Conservation (phyloP, 2,329 filamentous ascomycete species). For the Cytospora chrysosperma region DNA sequence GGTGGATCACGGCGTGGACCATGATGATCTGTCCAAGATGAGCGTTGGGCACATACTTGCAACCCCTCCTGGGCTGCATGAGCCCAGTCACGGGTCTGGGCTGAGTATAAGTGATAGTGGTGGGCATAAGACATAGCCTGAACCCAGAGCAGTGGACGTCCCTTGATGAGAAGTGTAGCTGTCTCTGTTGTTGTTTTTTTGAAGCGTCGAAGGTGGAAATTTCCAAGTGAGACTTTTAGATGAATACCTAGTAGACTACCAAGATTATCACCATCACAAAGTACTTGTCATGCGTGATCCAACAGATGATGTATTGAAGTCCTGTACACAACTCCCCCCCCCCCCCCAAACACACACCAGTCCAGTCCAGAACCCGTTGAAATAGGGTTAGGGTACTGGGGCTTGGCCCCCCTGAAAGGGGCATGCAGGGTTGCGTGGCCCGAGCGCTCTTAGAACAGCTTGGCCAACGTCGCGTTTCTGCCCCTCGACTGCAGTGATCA, state of each 20-base stretch:
- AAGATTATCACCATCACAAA: too few species aligned
- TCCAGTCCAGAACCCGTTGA: too few species aligned
- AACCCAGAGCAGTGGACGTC: background rate
- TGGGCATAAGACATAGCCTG: background rate
- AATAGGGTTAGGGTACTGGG: constrained; percentile 24
- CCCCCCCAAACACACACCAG: too few species aligned
- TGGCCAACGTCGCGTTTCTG: constrained; percentile 19
- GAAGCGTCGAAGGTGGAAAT: background rate
- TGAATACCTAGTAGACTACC: too few species aligned
- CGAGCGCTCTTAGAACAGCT: constrained; percentile 24
- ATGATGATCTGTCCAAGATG: constrained; percentile 26
- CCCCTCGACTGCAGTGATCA: constrained; percentile 19
- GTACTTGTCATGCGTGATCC: too few species aligned
- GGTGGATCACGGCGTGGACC: background rate
- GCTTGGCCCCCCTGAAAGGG: constrained; percentile 11
- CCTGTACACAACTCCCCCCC: too few species aligned
- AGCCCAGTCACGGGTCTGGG: constrained; percentile 10
- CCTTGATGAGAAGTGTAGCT: background rate
- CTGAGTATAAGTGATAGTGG: background rate
- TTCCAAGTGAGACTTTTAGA: too few species aligned
- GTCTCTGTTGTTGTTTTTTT: too few species aligned
- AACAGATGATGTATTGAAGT: too few species aligned
- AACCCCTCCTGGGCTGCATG: constrained; percentile 2
- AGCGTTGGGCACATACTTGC: constrained; percentile 28
- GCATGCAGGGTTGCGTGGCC: constrained; percentile 2